phyloP scores from a whole-genome alignment of 306 rosid species.

The Quercus aquifolioides region DNA sequence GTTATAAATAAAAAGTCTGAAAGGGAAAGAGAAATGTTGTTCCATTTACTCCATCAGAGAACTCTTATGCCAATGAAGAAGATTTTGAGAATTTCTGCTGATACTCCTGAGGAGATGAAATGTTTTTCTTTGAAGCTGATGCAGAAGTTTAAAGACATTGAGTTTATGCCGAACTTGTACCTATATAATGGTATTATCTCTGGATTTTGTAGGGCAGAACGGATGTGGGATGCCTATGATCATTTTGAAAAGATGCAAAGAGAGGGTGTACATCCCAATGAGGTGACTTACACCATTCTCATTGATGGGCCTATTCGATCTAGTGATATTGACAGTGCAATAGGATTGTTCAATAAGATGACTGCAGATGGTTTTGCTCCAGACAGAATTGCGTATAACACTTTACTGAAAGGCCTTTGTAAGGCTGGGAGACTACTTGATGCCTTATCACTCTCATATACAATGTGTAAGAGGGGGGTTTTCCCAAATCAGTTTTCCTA shows the following conservation, averaged over 20 bases:
- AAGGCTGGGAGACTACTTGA: constrained; percentile 27
- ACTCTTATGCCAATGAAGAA: constrained; percentile 5
- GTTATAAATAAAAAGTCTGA: neutral
- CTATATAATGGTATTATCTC: constrained; percentile 36
- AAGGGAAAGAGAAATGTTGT: constrained; percentile 25
- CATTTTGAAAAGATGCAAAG: constrained; percentile 39
- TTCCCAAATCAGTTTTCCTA: constrained; percentile 11
- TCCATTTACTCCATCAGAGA: constrained; percentile 20
- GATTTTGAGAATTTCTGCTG: neutral
- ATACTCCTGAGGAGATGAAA: constrained; percentile 18
- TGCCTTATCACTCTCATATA: constrained; percentile 30
- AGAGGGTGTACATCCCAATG: constrained; percentile 38
- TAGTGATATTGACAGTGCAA: constrained; percentile 31
- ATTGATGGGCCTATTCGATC: constrained; percentile 32
- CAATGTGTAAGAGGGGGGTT: constrained; percentile 32
- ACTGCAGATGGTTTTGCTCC: constrained; percentile 32
- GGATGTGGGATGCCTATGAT: constrained; percentile 29
- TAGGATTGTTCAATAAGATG: constrained; percentile 41
- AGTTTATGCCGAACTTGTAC: constrained; percentile 28
- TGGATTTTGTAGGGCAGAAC: constrained; percentile 29
- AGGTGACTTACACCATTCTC: constrained; percentile 42
- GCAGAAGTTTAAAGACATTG: constrained; percentile 18
- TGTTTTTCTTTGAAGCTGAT: constrained; percentile 25
- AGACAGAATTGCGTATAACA: constrained; percentile 31
- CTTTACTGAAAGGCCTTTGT: constrained; percentile 34